phyloP scores from a whole-genome alignment of 176 grass and related monocot genomes.

The Carex kokanica region DNA sequence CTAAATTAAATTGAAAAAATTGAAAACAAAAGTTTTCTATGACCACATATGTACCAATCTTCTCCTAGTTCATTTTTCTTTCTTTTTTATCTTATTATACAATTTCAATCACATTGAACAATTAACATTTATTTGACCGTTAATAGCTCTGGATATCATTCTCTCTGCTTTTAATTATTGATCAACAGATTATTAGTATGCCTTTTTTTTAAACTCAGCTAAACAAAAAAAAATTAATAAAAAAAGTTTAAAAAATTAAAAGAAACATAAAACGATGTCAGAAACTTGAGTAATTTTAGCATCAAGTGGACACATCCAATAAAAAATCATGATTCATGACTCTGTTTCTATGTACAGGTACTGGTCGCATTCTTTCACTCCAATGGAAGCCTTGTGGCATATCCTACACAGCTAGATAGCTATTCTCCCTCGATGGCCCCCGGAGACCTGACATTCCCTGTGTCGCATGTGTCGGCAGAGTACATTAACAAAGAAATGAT shows the following conservation, averaged over 20 bases:
- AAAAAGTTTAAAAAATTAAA: neutral
- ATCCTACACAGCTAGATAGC: slow-evolving; percentile 66
- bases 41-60: neutral
- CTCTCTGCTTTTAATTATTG: neutral
- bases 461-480: slow-evolving; percentile 48
- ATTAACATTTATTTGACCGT: neutral
- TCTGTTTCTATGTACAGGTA: slow-evolving; percentile 18
- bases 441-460: slow-evolving; percentile 34
- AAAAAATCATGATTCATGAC: neutral
- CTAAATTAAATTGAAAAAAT: neutral
- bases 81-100: too few relatives aligned
- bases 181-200: neutral
- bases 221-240: neutral
- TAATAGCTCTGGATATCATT: neutral
- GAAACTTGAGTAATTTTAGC: neutral
- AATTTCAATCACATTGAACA: neutral
- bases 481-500: slow-evolving; percentile 49
- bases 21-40: too few relatives aligned
- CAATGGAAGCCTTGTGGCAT: slow-evolving; percentile 60
- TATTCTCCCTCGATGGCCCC: slow-evolving; percentile 82
- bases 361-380: slow-evolving; percentile 63
- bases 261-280: neutral
- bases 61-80: too few relatives aligned
- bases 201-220: neutral
- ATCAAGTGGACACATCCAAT: neutral